Conservation (phyloP, 768 basidiomycete species). For the Sarcodon sp. region DNA sequence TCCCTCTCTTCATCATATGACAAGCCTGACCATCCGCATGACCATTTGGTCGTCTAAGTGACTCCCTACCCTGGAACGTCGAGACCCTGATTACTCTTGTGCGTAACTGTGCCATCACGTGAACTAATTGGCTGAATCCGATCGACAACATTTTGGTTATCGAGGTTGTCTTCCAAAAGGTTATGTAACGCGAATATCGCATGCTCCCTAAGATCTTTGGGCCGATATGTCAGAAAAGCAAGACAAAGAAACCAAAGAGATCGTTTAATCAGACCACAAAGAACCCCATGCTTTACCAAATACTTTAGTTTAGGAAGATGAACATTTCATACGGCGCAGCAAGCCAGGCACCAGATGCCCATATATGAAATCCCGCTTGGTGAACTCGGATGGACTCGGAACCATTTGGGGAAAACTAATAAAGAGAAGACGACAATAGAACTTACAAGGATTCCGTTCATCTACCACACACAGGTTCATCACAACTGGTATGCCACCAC, state of each 20-base stretch:
- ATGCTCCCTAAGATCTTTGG: conserved; percentile 78
- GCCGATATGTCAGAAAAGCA: neutral
- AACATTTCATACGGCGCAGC: no score
- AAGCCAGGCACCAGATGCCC: no score
- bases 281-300: no score
- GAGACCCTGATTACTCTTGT: conserved; percentile 36
- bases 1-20: no score
- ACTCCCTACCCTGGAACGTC: conserved; percentile 2
- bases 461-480: conserved; percentile 87
- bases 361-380: neutral
- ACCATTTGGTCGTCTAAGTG: no score
- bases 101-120: neutral
- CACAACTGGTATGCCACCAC: conserved; percentile 67
- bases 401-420: neutral
- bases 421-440: neutral
- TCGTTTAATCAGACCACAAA: neutral
- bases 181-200: conserved; percentile 78
- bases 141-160: conserved; percentile 73
- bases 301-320: no score
- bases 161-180: conserved; percentile 59
- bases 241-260: neutral
- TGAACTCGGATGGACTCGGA: neutral
- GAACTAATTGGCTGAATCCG: conserved; percentile 44
- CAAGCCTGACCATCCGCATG: no score
- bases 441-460: conserved; percentile 87